phyloP scores from a whole-genome alignment of 345 rosid species.

The Erodium maritimum region DNA sequence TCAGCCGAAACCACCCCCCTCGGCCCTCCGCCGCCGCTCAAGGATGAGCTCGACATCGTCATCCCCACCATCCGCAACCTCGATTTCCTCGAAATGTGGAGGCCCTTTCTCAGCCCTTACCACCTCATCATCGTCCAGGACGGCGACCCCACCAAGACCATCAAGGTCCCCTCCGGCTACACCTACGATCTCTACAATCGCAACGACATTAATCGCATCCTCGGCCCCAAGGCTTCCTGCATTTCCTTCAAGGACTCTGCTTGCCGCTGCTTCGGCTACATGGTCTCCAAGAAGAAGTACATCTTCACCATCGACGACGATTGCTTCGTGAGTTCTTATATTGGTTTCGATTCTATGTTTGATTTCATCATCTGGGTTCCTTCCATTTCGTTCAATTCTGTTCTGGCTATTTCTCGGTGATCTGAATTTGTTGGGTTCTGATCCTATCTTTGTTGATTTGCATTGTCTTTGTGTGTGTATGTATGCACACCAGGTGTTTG shows the following conservation, averaged over 20 bases:
- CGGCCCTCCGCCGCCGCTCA: slow-evolving; percentile 34
- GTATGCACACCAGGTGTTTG: too few relatives aligned
- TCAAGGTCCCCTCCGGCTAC: slow-evolving; percentile 77
- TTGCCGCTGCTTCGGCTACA: slow-evolving; percentile 93
- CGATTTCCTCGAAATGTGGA: slow-evolving; percentile 96
- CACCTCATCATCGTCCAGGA: slow-evolving; percentile 94
- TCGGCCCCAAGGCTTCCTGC: slow-evolving; percentile 91
- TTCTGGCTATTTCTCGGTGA: too few relatives aligned
- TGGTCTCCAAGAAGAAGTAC: slow-evolving; percentile 97
- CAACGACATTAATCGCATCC: slow-evolving; percentile 71
- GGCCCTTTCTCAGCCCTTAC: slow-evolving; percentile 90
- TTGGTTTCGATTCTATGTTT: too few relatives aligned
- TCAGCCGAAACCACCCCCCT: slow-evolving; percentile 16
- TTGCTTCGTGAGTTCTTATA: slow-evolving; percentile 72
- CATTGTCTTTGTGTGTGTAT: too few relatives aligned
- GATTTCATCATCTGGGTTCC: not conserved
- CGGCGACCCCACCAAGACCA: slow-evolving; percentile 81
- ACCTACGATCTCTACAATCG: slow-evolving; percentile 90
- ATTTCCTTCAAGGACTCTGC: slow-evolving; percentile 96
- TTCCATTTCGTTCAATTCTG: too few relatives aligned
- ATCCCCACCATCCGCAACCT: slow-evolving; percentile 90
- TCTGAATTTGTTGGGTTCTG: too few relatives aligned
- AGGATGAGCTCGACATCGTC: slow-evolving; percentile 84
- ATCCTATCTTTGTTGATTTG: too few relatives aligned
- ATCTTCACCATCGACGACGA: slow-evolving; percentile 95